Percentiles rank a stretch among this genome's conserved stretches.
phyloP scores from a whole-genome alignment of 192 early-diverging fungal genomes.

The Pecoramyces ruminantium region DNA sequence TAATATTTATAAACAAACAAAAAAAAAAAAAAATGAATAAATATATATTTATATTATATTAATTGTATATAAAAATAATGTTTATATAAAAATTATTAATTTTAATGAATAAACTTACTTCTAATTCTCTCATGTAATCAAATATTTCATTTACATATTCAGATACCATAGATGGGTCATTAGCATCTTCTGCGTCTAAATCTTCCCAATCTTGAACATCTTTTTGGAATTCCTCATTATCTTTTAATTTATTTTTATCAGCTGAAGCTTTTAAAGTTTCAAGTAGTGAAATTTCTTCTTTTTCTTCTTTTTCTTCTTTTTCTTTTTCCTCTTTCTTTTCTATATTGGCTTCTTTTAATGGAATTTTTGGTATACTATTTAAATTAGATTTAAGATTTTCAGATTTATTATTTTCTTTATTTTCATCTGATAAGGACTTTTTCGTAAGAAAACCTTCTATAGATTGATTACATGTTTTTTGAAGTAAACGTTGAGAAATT shows the following conservation, averaged over 20 bases:
- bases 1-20: constrained; percentile 2
- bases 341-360: neutral
- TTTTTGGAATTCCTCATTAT: neutral
- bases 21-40: neutral
- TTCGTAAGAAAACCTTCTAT: neutral
- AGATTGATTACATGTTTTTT: neutral
- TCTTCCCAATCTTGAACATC: constrained; percentile 39
- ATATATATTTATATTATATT: neutral
- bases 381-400: neutral
- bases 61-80: neutral
- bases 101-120: constrained; percentile 19
- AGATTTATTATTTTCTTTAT: neutral
- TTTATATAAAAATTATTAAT: neutral
- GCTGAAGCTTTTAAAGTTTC: neutral
- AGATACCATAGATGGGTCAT: constrained; percentile 82
- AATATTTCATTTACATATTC: constrained; percentile 94
- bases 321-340: neutral
- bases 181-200: constrained; percentile 54
- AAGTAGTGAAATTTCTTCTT: neutral
- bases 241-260: neutral
- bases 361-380: neutral
- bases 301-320: neutral
- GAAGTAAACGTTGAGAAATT: neutral
- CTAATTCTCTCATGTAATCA: constrained; percentile 58
- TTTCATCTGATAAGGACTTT: neutral